These are phyloP conservation scores for Phallus indusiatus DNA, from an alignment of 768 basidiomycete genomes.

Conservation along the genomic window DNA sequence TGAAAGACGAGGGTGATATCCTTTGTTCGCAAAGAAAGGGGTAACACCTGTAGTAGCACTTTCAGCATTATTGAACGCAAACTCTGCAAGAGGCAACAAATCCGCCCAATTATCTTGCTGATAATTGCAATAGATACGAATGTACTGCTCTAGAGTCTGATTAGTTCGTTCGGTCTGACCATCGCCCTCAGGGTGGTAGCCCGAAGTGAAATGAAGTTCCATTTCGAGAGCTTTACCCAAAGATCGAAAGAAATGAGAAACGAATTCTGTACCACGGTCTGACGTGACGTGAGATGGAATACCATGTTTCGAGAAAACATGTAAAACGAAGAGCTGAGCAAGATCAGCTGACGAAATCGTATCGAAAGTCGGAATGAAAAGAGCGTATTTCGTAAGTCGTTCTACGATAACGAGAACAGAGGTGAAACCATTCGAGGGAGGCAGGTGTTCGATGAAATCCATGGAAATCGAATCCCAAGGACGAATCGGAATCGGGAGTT, in stretches of 20 bases:
- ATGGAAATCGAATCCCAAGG: slow-evolving; percentile 28
- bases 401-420: slow-evolving; percentile 31
- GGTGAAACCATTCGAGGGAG: slow-evolving; percentile 27
- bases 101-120: slow-evolving; percentile 27
- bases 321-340: slow-evolving; percentile 25
- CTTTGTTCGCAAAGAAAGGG: slow-evolving; percentile 24
- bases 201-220: neutral
- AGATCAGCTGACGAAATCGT: slow-evolving; percentile 22
- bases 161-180: slow-evolving; percentile 34
- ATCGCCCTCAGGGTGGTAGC: neutral
- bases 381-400: slow-evolving; percentile 30
- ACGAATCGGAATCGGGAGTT: slow-evolving; percentile 15
- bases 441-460: slow-evolving; percentile 31
- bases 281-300: neutral
- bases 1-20: slow-evolving; percentile 14
- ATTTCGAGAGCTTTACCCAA: neutral
- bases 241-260: neutral
- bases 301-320: slow-evolving; percentile 2
- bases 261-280: neutral
- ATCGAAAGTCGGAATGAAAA: slow-evolving; percentile 31
- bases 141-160: slow-evolving; percentile 30
- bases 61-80: slow-evolving; percentile 25
- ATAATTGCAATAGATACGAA: slow-evolving; percentile 25
- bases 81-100: slow-evolving; percentile 24
- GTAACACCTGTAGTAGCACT: slow-evolving; percentile 21